Conservation (phyloP, 768 basidiomycete species). For the Termitomyces sp. region DNA sequence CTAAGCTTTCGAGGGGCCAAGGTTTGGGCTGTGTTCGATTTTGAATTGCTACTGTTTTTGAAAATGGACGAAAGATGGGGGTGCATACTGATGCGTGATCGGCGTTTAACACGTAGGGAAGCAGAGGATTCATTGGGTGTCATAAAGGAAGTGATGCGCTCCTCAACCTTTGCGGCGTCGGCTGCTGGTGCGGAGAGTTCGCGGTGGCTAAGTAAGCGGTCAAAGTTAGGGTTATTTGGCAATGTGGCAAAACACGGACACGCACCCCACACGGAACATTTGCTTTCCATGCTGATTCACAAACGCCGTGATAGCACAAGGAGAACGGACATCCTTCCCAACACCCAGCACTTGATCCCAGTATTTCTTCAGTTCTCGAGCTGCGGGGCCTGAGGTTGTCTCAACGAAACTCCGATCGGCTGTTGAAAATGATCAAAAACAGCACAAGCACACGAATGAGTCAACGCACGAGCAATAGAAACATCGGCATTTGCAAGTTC, state of each 20-base stretch:
- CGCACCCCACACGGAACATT: conserved; percentile 78
- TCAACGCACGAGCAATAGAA: conserved; percentile 54
- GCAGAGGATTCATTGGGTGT: conserved; percentile 33
- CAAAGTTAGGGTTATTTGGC: conserved; percentile 3
- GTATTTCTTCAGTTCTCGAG: conserved; percentile 72
- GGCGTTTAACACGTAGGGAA: conserved; percentile 48
- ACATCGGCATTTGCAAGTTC: conserved; percentile 59
- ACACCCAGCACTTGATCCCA: conserved; percentile 74
- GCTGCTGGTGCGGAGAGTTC: conserved; percentile 61
- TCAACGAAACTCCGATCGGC: conserved; percentile 80
- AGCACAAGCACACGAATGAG: conserved; percentile 10
- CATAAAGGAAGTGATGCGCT: conserved; percentile 34
- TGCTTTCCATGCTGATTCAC: conserved; percentile 78
- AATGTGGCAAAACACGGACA: conserved; percentile 16
- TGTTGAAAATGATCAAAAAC: conserved; percentile 22
- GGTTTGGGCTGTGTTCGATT: conserved; percentile 28
- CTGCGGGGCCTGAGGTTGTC: conserved; percentile 73
- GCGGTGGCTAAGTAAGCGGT: conserved; percentile 44
- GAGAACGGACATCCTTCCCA: conserved; percentile 64
- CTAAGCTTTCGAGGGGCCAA: conserved; percentile 55
- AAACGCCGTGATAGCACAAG: conserved; percentile 80
- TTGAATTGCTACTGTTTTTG: conserved; percentile 33
- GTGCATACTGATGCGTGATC: conserved; percentile 71
- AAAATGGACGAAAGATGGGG: conserved; percentile 47
- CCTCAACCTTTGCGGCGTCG: conserved; percentile 50